phyloP scores from a whole-genome alignment of 306 rosid species.

The Chamaecrista fasciculata region DNA sequence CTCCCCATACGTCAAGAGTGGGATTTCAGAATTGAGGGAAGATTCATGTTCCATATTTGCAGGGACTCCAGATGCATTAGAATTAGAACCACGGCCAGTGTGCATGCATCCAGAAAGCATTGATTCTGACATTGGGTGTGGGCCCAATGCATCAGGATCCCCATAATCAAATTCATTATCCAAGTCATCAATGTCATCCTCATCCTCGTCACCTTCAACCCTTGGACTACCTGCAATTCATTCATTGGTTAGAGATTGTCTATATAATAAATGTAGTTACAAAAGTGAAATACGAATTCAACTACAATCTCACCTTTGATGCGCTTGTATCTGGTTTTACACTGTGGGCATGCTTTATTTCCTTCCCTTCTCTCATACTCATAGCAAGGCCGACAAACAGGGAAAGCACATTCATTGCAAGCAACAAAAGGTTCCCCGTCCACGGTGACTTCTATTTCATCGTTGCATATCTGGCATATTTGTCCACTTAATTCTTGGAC shows the following conservation, averaged over 20 bases:
- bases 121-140: constrained; percentile 43
- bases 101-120: constrained; percentile 42
- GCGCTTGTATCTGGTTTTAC: constrained; percentile 88
- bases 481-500: constrained; percentile 81
- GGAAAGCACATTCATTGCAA: constrained; percentile 94
- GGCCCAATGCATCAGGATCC: constrained; percentile 44
- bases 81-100: constrained; percentile 51
- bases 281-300: constrained; percentile 15
- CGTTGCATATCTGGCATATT: constrained; percentile 82
- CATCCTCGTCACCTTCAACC: constrained; percentile 96
- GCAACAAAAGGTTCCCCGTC: constrained; percentile 94
- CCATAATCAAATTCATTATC: constrained; percentile 86
- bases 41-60: constrained; percentile 53
- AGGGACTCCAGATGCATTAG: constrained; percentile 46
- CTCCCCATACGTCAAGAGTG: constrained; percentile 86
- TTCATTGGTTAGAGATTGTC: constrained; percentile 10
- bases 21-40: constrained; percentile 72
- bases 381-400: constrained; percentile 83
- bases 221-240: constrained; percentile 76
- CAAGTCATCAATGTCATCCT: constrained; percentile 88
- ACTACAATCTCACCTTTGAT: constrained; percentile 61
- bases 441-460: constrained; percentile 69
- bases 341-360: constrained; percentile 89
- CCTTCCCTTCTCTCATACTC: constrained; percentile 89
- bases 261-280: not conserved